These are phyloP conservation scores for Cicer bijugum DNA, from an alignment of 306 rosid species.

Conservation along the genomic window DNA sequence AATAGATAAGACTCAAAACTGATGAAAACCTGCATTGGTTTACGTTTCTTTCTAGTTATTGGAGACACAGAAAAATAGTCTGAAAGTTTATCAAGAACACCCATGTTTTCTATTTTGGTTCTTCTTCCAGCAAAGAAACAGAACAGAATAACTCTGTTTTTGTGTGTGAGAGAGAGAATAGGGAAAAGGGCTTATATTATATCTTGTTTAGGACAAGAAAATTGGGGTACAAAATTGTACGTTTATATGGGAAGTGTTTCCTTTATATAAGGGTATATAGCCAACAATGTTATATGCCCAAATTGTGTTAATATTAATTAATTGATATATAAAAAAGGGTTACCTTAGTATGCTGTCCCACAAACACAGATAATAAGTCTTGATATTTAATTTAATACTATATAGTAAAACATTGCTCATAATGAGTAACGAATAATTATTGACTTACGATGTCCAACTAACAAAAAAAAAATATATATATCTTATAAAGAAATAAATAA, in stretches of 20 bases:
- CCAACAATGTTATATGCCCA: background rate
- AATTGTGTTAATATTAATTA: background rate
- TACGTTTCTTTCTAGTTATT: slow-evolving; percentile 57
- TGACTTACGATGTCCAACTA: background rate
- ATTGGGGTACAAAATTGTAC: slow-evolving; percentile 9
- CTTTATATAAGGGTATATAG: background rate
- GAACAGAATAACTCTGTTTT: slow-evolving; percentile 9
- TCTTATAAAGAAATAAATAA: background rate
- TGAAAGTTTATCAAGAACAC: slow-evolving; percentile 61
- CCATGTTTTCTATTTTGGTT: slow-evolving; percentile 51
- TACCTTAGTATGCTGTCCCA: slow-evolving; percentile 1
- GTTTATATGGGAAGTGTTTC: background rate
- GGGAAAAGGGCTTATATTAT: background rate
- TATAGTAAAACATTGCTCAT: too few relatives aligned
- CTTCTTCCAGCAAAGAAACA: background rate
- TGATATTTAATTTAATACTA: too few relatives aligned
- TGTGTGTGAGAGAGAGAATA: background rate
- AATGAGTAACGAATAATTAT: too few relatives aligned
- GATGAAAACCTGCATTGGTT: slow-evolving; percentile 74
- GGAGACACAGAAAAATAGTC: slow-evolving; percentile 53
- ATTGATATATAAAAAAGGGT: too few relatives aligned
- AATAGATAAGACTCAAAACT: background rate
- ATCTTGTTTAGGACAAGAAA: background rate
- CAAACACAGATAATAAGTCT: background rate
- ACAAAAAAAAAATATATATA: background rate